Evolutionary conservation across 2,329 filamentous ascomycete genomes (phyloP).

Genomic region (Fusarium sp.): DNA sequence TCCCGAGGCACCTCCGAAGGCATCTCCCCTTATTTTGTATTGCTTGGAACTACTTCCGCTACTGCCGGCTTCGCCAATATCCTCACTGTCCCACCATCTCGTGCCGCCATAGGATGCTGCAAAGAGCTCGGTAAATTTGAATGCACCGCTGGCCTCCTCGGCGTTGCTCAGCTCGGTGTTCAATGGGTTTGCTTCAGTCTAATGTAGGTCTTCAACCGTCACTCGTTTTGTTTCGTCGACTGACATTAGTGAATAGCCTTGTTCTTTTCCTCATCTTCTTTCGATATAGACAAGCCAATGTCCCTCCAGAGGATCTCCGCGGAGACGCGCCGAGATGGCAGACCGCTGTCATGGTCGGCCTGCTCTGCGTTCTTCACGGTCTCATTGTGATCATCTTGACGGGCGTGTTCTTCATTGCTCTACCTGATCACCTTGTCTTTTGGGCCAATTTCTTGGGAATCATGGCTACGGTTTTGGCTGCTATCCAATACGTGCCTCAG

Average conservation of each 20-base stretch:
- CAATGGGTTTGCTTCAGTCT: constrained; percentile 93
- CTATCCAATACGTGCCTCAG: constrained; percentile 93
- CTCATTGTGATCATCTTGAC: constrained; percentile 77
- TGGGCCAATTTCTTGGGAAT: constrained; percentile 92
- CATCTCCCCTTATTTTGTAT: constrained; percentile 93
- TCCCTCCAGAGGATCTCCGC: constrained; percentile 60
- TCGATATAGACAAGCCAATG: constrained; percentile 69
- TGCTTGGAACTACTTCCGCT: constrained; percentile 91
- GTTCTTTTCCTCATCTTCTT: constrained; percentile 96
- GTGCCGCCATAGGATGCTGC: constrained; percentile 87
- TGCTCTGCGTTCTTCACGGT: constrained; percentile 79
- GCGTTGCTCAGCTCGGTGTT: constrained; percentile 88
- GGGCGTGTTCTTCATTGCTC: constrained; percentile 71
- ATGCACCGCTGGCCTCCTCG: constrained; percentile 86
- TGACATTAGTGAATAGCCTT: constrained; percentile 66
- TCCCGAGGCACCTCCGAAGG: constrained; percentile 87
- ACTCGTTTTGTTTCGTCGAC: constrained; percentile 33
- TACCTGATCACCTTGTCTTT: constrained; percentile 71
- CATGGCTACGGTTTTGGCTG: constrained; percentile 80
- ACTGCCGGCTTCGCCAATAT: constrained; percentile 94
- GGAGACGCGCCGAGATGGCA: constrained; percentile 75
- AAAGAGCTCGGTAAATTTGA: constrained; percentile 82
- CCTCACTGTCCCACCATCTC: constrained; percentile 83
- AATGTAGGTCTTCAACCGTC: constrained; percentile 71
- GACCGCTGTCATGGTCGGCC: constrained; percentile 80